Evolutionary conservation across 1,284 basidiomycete genomes (phyloP).

Genomic region (Papiliotrema laurentii): DNA sequence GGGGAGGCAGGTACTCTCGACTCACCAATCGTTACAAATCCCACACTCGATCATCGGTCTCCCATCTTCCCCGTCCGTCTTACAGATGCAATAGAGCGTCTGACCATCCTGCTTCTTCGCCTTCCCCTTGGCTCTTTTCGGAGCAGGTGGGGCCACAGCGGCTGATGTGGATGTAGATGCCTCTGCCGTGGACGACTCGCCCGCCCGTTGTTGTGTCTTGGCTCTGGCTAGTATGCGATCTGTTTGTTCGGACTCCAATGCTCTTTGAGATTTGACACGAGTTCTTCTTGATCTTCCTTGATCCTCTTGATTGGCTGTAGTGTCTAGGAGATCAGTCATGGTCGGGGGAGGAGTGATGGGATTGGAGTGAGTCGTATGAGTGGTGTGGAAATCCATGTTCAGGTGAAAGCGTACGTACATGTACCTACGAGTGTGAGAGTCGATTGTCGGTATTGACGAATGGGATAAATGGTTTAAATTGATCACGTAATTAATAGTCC

Average conservation of each 20-base stretch:
- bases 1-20: slow-evolving; percentile 1
- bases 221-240: slow-evolving; percentile 15
- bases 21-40: slow-evolving; percentile 41
- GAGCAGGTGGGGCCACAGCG: not conserved
- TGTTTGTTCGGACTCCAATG: slow-evolving; percentile 26
- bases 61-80: slow-evolving; percentile 13
- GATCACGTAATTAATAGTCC: no score
- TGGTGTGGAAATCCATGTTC: no score
- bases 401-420: no score
- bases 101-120: not conserved
- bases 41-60: slow-evolving; percentile 46
- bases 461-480: no score
- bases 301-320: no score
- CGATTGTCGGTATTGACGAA: no score
- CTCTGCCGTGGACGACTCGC: not conserved
- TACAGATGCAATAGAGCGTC: slow-evolving; percentile 33
- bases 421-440: no score
- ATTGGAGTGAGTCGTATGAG: no score
- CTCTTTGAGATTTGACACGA: slow-evolving; percentile 24
- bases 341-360: no score
- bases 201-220: not conserved
- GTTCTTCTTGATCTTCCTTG: no score
- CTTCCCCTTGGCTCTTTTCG: not conserved
- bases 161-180: not conserved
- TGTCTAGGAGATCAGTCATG: no score